phyloP scores from a whole-genome alignment of 176 grass and related monocot species.

The Chrysopogon serrulatus region DNA sequence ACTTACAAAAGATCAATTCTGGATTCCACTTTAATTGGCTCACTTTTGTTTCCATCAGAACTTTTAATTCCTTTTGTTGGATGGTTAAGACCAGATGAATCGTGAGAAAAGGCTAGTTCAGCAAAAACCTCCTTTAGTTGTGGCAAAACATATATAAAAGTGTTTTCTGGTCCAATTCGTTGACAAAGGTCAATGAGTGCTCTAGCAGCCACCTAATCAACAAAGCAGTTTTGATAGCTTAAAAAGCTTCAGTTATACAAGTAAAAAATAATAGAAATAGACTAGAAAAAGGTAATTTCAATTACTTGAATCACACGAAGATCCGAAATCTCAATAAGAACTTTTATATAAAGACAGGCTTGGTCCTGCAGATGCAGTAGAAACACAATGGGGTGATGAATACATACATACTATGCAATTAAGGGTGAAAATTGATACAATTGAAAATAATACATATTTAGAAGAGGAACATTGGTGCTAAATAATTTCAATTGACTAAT shows the following conservation, averaged over 20 bases:
- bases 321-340: slow-evolving; percentile 78
- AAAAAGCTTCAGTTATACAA: background rate
- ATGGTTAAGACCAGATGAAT: slow-evolving; percentile 33
- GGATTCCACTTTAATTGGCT: slow-evolving; percentile 55
- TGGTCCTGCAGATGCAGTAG: slow-evolving; percentile 67
- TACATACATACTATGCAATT: slow-evolving; percentile 16
- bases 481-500: background rate
- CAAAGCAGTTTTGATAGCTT: slow-evolving; percentile 9
- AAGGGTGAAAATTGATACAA: background rate
- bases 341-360: slow-evolving; percentile 70
- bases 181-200: slow-evolving; percentile 69
- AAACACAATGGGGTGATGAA: background rate
- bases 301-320: slow-evolving; percentile 67
- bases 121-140: slow-evolving; percentile 81
- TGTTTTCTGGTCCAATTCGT: slow-evolving; percentile 70
- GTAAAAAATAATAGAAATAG: background rate
- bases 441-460: background rate
- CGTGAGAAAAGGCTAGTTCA: slow-evolving; percentile 72
- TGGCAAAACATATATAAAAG: slow-evolving; percentile 57
- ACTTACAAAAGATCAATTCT: slow-evolving; percentile 86
- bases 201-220: slow-evolving; percentile 73
- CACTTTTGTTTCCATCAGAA: slow-evolving; percentile 41
- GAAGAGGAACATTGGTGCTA: background rate
- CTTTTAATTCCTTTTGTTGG: slow-evolving; percentile 40
- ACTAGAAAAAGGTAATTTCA: background rate